phyloP scores from a whole-genome alignment of 768 basidiomycete genomes.

The Agrocybe praecox region DNA sequence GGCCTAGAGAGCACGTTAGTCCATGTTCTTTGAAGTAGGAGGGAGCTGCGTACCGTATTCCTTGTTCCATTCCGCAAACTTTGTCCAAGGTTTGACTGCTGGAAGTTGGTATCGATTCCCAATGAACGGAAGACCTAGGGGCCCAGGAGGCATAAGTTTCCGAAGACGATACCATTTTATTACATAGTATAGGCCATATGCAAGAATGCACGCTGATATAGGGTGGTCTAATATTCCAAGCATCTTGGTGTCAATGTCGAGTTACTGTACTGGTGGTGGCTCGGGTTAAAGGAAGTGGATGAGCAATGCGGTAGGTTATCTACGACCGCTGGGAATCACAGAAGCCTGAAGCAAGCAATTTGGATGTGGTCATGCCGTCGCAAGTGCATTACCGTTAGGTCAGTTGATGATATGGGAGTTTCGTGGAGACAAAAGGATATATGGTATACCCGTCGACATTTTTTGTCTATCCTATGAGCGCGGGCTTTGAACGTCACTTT shows the following conservation, averaged over 20 bases:
- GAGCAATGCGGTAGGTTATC: background rate
- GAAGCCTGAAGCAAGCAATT: background rate
- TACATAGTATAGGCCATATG: slow-evolving; percentile 20
- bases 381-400: background rate
- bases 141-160: slow-evolving; percentile 46
- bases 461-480: background rate
- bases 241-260: background rate
- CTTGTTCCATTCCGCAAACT: slow-evolving; percentile 48
- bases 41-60: slow-evolving; percentile 36
- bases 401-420: background rate
- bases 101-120: slow-evolving; percentile 51
- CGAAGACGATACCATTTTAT: slow-evolving; percentile 33
- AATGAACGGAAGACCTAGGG: slow-evolving; percentile 42
- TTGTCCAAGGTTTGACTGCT: slow-evolving; percentile 46
- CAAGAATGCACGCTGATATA: slow-evolving; percentile 8
- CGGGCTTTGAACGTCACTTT: background rate
- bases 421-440: slow-evolving; percentile 1
- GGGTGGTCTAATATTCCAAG: slow-evolving; percentile 6
- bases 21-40: background rate
- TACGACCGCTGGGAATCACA: background rate
- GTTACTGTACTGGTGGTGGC: background rate
- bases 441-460: slow-evolving; percentile 2
- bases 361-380: background rate
- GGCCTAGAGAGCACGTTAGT: slow-evolving; percentile 26
- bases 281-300: background rate